Evolutionary conservation across 148 eudicot species (phyloP).

Genomic region (Chenopodium suecicum): DNA sequence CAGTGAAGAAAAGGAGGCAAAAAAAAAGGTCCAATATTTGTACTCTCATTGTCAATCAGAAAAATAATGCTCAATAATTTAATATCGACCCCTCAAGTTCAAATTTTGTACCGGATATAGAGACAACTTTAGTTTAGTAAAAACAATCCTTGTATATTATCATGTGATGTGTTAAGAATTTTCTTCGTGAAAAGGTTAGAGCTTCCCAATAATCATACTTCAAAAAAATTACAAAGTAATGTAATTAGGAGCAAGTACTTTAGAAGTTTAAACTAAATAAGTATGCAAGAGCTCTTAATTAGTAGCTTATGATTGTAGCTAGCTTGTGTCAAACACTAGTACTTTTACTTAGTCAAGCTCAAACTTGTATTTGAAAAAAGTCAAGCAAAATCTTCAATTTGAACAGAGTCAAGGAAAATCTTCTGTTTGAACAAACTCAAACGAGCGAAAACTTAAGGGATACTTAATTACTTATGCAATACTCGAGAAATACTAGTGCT

Average conservation of each 20-base stretch:
- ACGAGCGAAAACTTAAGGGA: neutral
- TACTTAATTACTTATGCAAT: too few relatives aligned
- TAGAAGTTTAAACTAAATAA: too few relatives aligned
- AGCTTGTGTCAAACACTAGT: neutral
- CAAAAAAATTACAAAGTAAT: too few relatives aligned
- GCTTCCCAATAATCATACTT: too few relatives aligned
- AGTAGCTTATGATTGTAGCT: too few relatives aligned
- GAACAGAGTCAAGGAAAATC: neutral
- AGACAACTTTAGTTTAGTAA: neutral
- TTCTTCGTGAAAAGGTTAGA: too few relatives aligned
- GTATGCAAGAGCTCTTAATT: too few relatives aligned
- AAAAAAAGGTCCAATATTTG: neutral
- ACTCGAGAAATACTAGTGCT: neutral
- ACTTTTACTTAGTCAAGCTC: neutral
- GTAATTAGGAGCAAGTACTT: too few relatives aligned
- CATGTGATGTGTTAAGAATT: too few relatives aligned
- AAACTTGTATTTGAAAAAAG: neutral
- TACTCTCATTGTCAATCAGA: neutral
- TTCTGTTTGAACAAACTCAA: neutral
- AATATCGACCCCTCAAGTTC: neutral
- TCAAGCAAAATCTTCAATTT: neutral
- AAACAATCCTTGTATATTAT: too few relatives aligned
- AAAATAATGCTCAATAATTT: neutral
- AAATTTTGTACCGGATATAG: neutral
- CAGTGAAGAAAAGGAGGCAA: neutral